These are phyloP conservation scores for Hibiscus syriacus DNA, from an alignment of 345 rosid species.

Conservation along the genomic window DNA sequence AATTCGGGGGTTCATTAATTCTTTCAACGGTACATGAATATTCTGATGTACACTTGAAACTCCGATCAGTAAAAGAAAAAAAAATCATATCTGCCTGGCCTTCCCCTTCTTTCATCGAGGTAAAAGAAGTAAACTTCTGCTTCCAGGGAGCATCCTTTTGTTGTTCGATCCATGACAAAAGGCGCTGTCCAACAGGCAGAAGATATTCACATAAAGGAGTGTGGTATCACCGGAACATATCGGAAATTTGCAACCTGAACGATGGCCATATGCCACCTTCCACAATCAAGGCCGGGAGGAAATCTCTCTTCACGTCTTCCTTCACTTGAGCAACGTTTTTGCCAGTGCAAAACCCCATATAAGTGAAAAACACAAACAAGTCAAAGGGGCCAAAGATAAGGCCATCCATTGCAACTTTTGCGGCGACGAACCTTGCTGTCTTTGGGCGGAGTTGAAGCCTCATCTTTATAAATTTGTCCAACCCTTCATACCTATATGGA, in stretches of 20 bases:
- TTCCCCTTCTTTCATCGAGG: conserved; percentile 46
- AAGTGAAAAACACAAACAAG: conserved; percentile 72
- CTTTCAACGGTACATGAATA: conserved; percentile 8
- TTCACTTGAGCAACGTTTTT: conserved; percentile 62
- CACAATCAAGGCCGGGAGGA: conserved; percentile 76
- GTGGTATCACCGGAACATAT: conserved; percentile 80
- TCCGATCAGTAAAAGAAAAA: background rate
- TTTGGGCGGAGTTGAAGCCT: conserved; percentile 62
- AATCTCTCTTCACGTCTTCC: conserved; percentile 90
- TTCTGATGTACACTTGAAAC: background rate
- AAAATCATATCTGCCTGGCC: conserved; percentile 36
- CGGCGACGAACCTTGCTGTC: conserved; percentile 60
- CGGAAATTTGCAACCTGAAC: conserved; percentile 85
- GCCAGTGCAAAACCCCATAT: conserved; percentile 80
- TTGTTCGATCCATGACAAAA: conserved; percentile 90
- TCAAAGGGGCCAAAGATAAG: conserved; percentile 84
- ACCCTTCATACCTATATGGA: conserved; percentile 64
- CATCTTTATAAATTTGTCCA: conserved; percentile 63
- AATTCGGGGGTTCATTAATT: background rate
- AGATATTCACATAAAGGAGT: conserved; percentile 76
- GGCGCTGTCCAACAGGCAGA: conserved; percentile 85
- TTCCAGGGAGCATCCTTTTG: conserved; percentile 99
- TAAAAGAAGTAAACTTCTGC: conserved; percentile 57
- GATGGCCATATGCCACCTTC: conserved; percentile 90
- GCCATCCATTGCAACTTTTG: conserved; percentile 88